Evolutionary conservation across 2,329 filamentous ascomycete species (phyloP), one percentile per base, ranked within the genome.

Genomic region (Escovopsis sp.): DNA sequence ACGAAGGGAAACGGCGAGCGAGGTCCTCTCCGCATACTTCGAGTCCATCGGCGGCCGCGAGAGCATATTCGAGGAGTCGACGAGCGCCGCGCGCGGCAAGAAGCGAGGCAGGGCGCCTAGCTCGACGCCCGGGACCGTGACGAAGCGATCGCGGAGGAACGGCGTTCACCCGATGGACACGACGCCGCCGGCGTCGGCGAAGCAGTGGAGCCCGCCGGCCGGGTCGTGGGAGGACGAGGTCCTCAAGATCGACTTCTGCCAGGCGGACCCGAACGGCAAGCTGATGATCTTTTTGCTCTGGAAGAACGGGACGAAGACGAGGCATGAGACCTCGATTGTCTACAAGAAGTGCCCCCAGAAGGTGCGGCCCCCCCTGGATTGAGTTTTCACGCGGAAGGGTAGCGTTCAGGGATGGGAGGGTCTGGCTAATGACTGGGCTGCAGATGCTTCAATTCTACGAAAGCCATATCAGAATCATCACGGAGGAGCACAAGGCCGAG

Each of bases 211-310:
- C 43, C 79, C 81, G 2, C 84, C 84, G 0, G 67, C 71, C 2
- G 84, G 84, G 7, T 79, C 71, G 29, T 91, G 84, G 84, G 84
- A 91, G 49, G 74, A 85, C 10, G 69, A 83, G 2, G 74, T 89
- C 20, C 68, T 72, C 15, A 66, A 67, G 1, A 78, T 91, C 29
- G 82, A 87, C 49, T 82, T 80, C 1, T 81, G 82, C 43, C 74
- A 85, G 51, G 78, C 85, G 49, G 70, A 72, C 39, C 65, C 71
- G 24, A 65, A 63, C 4, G 72, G 70, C 14, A 71, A 69, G 45
- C 65, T 84, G 12, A 68, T 76, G 29, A 81, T 82, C 1, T 85
- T 80, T 50, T 61, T 88, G 29, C 74, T 76, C 11, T 89, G 84
- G 84, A 79, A 77, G 51, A 77, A 81, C 45, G 77, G 76, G 8